phyloP scores from a whole-genome alignment of 176 grass and related monocot species.

The Thalia dealbata region DNA sequence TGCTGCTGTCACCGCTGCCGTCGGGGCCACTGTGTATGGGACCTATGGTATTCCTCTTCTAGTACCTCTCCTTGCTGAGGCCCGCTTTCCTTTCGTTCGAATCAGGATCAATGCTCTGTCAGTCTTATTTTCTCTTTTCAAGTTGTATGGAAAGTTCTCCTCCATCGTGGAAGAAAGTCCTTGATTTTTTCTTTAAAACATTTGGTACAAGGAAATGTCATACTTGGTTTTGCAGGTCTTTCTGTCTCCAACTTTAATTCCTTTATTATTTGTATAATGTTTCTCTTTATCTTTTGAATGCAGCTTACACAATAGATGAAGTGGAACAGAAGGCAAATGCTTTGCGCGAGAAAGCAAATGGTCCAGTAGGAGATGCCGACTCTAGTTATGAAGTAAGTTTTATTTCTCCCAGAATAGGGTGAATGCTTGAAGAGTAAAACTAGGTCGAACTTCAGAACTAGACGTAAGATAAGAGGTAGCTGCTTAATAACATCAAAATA shows the following conservation, averaged over 20 bases:
- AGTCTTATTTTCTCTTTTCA: not conserved
- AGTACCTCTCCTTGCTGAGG: not conserved
- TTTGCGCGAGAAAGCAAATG: slow-evolving; percentile 31
- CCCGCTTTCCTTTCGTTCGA: not conserved
- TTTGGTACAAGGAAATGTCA: not conserved
- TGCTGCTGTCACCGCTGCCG: slow-evolving; percentile 36
- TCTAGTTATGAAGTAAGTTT: slow-evolving; percentile 9
- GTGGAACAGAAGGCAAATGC: slow-evolving; percentile 41
- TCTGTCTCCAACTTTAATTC: not conserved
- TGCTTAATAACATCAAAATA: no score
- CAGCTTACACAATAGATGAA: slow-evolving; percentile 57
- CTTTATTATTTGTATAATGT: not conserved
- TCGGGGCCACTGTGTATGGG: slow-evolving; percentile 44
- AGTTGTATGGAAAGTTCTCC: not conserved
- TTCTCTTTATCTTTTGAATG: not conserved
- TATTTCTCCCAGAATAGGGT: not conserved
- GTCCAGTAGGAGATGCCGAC: slow-evolving; percentile 22
- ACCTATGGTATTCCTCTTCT: slow-evolving; percentile 36
- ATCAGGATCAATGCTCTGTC: not conserved
- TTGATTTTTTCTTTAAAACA: no score
- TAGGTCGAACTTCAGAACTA: no score
- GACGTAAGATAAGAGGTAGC: no score
- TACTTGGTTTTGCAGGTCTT: slow-evolving; percentile 14
- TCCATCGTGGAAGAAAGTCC: not conserved
- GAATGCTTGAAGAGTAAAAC: not conserved